These are phyloP conservation scores for Elongisporangium undulatum DNA, from an alignment of 352 stramenopile genomes.

Conservation along the genomic window DNA sequence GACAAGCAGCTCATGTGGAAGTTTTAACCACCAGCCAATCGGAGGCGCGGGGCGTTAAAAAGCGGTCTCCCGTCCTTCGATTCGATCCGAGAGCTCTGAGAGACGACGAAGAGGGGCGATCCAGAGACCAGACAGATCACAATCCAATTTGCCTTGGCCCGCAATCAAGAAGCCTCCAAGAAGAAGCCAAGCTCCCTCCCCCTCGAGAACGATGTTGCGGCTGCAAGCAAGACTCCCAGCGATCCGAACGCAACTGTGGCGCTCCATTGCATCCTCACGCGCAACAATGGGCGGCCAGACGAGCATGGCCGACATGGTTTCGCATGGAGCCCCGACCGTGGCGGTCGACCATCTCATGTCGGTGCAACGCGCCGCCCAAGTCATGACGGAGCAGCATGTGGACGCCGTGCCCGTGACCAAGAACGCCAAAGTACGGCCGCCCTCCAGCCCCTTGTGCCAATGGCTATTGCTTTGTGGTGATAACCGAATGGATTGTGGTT, in stretches of 20 bases:
- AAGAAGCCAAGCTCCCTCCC: not conserved
- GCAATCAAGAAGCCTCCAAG: not conserved
- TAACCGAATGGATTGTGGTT: not conserved
- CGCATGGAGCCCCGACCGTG: constrained; percentile 3
- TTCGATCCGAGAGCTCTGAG: not conserved
- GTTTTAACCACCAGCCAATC: not conserved
- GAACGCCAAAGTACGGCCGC: constrained; percentile 16
- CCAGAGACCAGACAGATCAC: not conserved
- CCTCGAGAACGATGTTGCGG: constrained; percentile 3
- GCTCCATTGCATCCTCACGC: constrained; percentile 7
- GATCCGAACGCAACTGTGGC: not conserved
- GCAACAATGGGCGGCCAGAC: constrained; percentile 7
- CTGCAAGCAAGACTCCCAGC: constrained; percentile 5
- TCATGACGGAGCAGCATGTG: constrained; percentile 33
- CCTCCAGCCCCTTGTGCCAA: not conserved
- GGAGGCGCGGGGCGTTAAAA: not conserved
- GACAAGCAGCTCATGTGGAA: not conserved
- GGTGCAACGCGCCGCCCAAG: constrained; percentile 21
- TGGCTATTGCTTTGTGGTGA: not conserved
- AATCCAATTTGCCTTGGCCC: constrained; percentile 5
- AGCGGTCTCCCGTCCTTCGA: not conserved
- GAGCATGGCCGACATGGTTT: constrained; percentile 6
- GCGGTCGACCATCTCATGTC: constrained; percentile 31
- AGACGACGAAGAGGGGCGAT: too few species aligned
- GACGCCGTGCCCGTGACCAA: constrained; percentile 30